Evolutionary conservation across 169 alveolate genomes (phyloP), one percentile per base, ranked within the genome.

Genomic region (Plasmodium yoelii): DNA sequence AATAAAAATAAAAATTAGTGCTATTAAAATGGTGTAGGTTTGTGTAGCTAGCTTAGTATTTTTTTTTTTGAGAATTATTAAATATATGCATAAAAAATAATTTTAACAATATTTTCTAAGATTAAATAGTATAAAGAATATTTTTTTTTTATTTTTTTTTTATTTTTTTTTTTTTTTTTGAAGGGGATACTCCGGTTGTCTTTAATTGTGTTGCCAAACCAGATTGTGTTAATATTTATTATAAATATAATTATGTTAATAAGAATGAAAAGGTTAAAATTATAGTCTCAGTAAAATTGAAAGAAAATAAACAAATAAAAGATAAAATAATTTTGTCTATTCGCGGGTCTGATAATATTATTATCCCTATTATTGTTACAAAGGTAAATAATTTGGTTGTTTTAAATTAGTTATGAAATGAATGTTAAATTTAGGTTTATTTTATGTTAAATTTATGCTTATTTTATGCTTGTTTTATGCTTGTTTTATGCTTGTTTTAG

Each of bases 161-260:
- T 34, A 0, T 34, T 34, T 3, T 34, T 3, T 34, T 34, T 34
- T 34, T 3, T 34, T 34, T 34, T 34, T 34, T 34, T 34, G 42
- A 61, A 82, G 90, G 84, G 22, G 82, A 82, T 28, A 24, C 18
- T 44, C 70, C 73, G 2, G 63, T 82, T 15, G 51, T 67, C 4
- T 82, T 82, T 64, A 44, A 26, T 42, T 82, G 90, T 42, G 22
- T 26, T 7, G 26, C 67, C 67, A 82, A 82, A 55, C 90, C 90
- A 1, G 47, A 47, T 13, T 82, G 82, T 26, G 82, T 82, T 2
- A 53, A 28, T 82, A n/a, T 82, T 12, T 26, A 56, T 15, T 67
- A 63, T 9, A 82, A 82, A 47, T 57, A 49, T 42, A 82, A 67
- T 26, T 82, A 67, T 24, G 82, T 57, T n/a, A 65, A 67, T 22